Evolutionary conservation across 176 grass and related monocot species (phyloP).

Genomic region (Oryza australiensis): DNA sequence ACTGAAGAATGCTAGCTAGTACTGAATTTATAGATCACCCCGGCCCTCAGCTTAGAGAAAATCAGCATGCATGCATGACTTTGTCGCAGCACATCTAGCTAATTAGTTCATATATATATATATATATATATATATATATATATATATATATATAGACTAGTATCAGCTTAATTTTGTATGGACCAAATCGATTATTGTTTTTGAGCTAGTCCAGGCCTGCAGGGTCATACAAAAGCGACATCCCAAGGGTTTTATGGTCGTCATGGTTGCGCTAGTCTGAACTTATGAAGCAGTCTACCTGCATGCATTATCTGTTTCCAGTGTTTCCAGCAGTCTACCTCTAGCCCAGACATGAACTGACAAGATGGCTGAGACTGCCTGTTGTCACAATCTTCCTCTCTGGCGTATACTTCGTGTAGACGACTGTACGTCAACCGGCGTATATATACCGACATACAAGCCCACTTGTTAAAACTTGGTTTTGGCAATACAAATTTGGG

Average conservation of each 20-base stretch:
- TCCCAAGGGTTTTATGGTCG: too few relatives aligned
- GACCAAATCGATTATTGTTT: neutral
- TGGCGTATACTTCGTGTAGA: neutral
- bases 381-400: neutral
- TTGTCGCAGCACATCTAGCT: neutral
- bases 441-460: neutral
- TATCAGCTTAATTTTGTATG: neutral
- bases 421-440: neutral
- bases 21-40: neutral
- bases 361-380: neutral
- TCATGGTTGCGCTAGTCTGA: neutral
- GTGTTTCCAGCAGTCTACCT: too few relatives aligned
- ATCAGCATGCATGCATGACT: neutral
- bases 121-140: too few relatives aligned
- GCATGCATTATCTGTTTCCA: neutral
- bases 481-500: too few relatives aligned
- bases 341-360: neutral
- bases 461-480: too few relatives aligned
- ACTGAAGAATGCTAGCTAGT: neutral
- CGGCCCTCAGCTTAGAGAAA: neutral
- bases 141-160: too few relatives aligned
- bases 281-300: neutral
- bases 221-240: too few relatives aligned
- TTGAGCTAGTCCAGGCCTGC: too few relatives aligned
- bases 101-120: neutral